Evolutionary conservation across 179 eudicot genomes (phyloP).

Genomic region (Corrigiola litoralis): DNA sequence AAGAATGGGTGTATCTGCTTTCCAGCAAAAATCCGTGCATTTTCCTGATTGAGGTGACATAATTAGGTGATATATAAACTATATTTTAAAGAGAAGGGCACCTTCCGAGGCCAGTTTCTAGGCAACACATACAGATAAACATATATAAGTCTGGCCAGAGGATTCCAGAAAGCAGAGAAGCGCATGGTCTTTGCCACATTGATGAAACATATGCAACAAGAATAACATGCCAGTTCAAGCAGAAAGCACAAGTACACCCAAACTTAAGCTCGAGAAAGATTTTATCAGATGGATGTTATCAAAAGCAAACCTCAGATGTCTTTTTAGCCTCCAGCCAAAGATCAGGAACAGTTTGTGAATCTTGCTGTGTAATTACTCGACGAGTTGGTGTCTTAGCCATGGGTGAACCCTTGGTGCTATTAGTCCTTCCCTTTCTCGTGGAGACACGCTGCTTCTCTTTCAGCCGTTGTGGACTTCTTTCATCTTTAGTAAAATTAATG

Average conservation of each 20-base stretch:
- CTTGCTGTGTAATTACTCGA: slow-evolving; percentile 25
- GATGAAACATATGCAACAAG: slow-evolving; percentile 9
- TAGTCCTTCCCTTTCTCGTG: slow-evolving; percentile 30
- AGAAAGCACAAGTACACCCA: background rate
- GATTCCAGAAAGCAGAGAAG: slow-evolving; percentile 2
- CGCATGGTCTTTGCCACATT: background rate
- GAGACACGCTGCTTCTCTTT: slow-evolving; percentile 31
- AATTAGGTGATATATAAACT: background rate
- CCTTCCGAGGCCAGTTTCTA: background rate
- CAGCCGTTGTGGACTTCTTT: slow-evolving; percentile 31
- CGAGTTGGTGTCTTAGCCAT: slow-evolving; percentile 16
- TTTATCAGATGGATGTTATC: background rate
- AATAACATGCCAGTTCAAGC: background rate
- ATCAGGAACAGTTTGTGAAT: slow-evolving; percentile 48
- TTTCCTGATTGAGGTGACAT: slow-evolving; percentile 54
- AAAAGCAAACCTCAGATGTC: slow-evolving; percentile 69
- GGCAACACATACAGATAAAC: background rate
- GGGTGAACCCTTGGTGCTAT: slow-evolving; percentile 18
- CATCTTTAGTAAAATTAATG: slow-evolving; percentile 23
- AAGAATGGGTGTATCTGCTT: slow-evolving; percentile 91
- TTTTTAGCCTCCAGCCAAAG: slow-evolving; percentile 76
- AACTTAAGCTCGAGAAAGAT: background rate
- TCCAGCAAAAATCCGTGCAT: slow-evolving; percentile 79
- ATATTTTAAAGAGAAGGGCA: background rate
- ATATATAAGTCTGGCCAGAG: background rate